A percentile compares a stretch with the other conserved stretches of the same genome.
Conservation (phyloP, 2,329 filamentous ascomycete species). For the Chaetomiaceae sp. region DNA sequence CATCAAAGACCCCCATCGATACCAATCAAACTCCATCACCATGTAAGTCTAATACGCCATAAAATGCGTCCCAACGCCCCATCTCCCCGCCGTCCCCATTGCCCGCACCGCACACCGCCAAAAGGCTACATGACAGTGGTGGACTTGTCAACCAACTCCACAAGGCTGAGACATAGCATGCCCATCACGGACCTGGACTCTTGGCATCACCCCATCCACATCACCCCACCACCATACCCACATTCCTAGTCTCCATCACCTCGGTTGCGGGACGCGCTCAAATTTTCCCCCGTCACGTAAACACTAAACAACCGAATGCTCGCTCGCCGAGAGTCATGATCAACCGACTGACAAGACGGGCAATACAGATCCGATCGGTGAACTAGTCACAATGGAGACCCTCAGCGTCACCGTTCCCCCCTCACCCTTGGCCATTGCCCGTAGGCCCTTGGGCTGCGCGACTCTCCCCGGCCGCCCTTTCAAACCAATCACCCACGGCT, state of each 20-base stretch:
- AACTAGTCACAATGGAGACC: background rate
- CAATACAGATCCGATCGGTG: background rate
- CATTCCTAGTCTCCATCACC: background rate
- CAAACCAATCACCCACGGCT: constrained; percentile 2
- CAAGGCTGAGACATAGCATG: constrained; percentile 4
- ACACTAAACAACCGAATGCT: background rate
- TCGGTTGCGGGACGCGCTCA: constrained; percentile 3
- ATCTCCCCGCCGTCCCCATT: background rate
- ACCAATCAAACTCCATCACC: no score
- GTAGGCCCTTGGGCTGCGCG: background rate
- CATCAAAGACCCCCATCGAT: background rate
- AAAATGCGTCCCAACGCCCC: background rate
- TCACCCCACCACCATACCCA: constrained; percentile 7
- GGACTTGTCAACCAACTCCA: background rate
- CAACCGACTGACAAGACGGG: background rate
- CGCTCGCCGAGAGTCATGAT: background rate
- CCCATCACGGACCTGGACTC: background rate
- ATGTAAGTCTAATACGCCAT: no score
- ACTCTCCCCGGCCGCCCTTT: background rate
- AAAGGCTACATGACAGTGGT: background rate
- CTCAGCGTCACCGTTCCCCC: background rate
- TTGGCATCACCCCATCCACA: constrained; percentile 6
- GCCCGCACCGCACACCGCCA: background rate
- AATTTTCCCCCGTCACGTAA: constrained; percentile 11
- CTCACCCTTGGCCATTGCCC: background rate